phyloP scores from a whole-genome alignment of 495 filamentous ascomycete genomes.

The Stereocaulon alpinum region DNA sequence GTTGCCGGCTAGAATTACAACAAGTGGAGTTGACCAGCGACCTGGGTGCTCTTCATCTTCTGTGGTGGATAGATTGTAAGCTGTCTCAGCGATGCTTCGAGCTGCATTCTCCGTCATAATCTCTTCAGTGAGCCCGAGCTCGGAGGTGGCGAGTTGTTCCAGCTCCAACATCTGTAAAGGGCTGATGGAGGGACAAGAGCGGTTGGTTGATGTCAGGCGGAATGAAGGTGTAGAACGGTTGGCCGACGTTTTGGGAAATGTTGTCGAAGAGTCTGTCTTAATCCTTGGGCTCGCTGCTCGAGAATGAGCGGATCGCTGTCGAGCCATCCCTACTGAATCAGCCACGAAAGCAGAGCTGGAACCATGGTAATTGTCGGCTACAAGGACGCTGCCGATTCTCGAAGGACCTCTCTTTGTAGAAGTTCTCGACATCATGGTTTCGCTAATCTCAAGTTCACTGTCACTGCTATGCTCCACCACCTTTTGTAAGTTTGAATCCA shows the following conservation, averaged over 20 bases:
- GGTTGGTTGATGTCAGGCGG: conserved; percentile 48
- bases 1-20: conserved; percentile 80
- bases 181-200: conserved; percentile 68
- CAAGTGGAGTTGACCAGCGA: conserved; percentile 39
- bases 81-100: conserved; percentile 75
- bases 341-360: conserved; percentile 9
- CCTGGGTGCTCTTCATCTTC: conserved; percentile 21
- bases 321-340: conserved; percentile 1
- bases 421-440: conserved; percentile 42
- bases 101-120: conserved; percentile 88
- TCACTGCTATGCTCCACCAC: conserved; percentile 48
- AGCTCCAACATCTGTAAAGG: conserved; percentile 81
- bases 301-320: conserved; percentile 5
- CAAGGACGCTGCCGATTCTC: conserved; percentile 50
- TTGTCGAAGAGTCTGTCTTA: conserved; percentile 26
- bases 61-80: conserved; percentile 46
- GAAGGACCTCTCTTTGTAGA: conserved; percentile 42
- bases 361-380: neutral
- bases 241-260: conserved; percentile 26
- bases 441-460: conserved; percentile 50
- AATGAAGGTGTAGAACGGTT: conserved; percentile 29
- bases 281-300: conserved; percentile 35
- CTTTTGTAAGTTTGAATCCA: conserved; percentile 47
- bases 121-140: conserved; percentile 76
- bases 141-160: conserved; percentile 74